phyloP scores from a whole-genome alignment of 345 rosid species.

The Clarkia xantiana region DNA sequence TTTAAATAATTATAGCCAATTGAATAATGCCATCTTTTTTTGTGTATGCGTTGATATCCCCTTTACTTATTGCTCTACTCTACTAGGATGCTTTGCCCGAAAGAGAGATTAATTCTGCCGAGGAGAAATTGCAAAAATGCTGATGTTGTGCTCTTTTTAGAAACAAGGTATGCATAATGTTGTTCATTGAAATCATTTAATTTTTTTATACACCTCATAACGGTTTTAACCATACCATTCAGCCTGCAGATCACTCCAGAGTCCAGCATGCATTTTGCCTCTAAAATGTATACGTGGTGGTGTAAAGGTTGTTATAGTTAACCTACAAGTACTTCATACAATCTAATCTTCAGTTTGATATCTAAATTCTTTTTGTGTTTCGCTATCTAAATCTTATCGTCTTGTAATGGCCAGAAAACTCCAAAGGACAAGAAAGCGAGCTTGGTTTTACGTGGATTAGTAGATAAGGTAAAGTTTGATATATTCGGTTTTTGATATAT shows the following conservation, averaged over 20 bases:
- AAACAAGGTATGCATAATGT: slow-evolving; percentile 51
- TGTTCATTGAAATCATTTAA: not conserved
- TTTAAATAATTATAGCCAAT: not conserved
- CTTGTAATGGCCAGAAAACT: slow-evolving; percentile 40
- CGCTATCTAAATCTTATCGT: not conserved
- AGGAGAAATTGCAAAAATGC: slow-evolving; percentile 79
- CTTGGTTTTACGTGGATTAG: slow-evolving; percentile 82
- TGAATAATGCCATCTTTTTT: not conserved
- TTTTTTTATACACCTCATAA: too few species aligned
- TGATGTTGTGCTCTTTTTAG: slow-evolving; percentile 85
- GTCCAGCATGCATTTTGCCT: slow-evolving; percentile 98
- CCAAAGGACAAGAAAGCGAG: slow-evolving; percentile 95
- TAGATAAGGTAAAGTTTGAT: slow-evolving; percentile 55
- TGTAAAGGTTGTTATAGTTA: slow-evolving; percentile 84
- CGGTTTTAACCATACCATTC: slow-evolving; percentile 12
- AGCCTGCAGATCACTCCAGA: slow-evolving; percentile 99
- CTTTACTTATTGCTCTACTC: slow-evolving; percentile 4
- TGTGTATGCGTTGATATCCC: too few species aligned
- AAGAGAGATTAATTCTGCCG: slow-evolving; percentile 76
- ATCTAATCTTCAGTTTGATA: not conserved
- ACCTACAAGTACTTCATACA: slow-evolving; percentile 56
- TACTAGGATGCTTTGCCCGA: slow-evolving; percentile 81
- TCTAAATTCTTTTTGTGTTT: not conserved
- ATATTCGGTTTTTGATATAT: not conserved
- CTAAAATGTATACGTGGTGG: slow-evolving; percentile 80